Conservation (phyloP, 2,329 filamentous ascomycete species). For the Pseudopithomyces chartarum region DNA sequence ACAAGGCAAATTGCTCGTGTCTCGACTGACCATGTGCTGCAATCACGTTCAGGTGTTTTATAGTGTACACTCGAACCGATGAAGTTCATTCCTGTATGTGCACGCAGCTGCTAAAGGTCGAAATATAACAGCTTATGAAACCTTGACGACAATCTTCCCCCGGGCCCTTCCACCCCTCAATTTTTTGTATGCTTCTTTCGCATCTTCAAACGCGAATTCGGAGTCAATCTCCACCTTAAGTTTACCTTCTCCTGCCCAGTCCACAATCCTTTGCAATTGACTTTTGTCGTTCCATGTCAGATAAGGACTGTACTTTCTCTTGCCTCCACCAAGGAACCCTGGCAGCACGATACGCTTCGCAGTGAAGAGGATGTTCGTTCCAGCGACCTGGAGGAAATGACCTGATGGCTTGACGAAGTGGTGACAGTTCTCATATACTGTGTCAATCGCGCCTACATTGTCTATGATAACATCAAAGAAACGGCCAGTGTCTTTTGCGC, state of each 20-base stretch:
- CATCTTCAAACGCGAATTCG: conserved; percentile 58
- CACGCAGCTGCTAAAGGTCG: background rate
- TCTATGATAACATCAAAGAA: conserved; percentile 62
- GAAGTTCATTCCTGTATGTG: too few species aligned
- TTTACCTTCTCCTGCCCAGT: conserved; percentile 62
- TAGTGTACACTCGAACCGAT: background rate
- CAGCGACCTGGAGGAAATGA: conserved; percentile 27
- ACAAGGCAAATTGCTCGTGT: too few species aligned
- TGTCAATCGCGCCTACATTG: conserved; percentile 52
- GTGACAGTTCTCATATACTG: conserved; percentile 26
- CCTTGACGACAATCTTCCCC: conserved; percentile 60
- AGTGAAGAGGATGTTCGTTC: conserved; percentile 17
- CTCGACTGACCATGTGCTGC: too few species aligned
- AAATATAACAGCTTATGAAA: background rate
- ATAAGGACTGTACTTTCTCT: conserved; percentile 48
- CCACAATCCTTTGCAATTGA: conserved; percentile 43
- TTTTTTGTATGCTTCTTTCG: conserved; percentile 59
- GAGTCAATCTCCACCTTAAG: conserved; percentile 61
- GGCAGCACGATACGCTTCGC: conserved; percentile 21
- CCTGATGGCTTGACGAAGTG: conserved; percentile 18
- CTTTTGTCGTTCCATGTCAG: conserved; percentile 15
- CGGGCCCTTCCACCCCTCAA: conserved; percentile 58
- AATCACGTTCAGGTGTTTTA: too few species aligned
- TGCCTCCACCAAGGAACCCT: conserved; percentile 54
- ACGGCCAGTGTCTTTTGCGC: conserved; percentile 33